Evolutionary conservation across 2,329 filamentous ascomycete species (phyloP).

Genomic region (Penicillium sp.): DNA sequence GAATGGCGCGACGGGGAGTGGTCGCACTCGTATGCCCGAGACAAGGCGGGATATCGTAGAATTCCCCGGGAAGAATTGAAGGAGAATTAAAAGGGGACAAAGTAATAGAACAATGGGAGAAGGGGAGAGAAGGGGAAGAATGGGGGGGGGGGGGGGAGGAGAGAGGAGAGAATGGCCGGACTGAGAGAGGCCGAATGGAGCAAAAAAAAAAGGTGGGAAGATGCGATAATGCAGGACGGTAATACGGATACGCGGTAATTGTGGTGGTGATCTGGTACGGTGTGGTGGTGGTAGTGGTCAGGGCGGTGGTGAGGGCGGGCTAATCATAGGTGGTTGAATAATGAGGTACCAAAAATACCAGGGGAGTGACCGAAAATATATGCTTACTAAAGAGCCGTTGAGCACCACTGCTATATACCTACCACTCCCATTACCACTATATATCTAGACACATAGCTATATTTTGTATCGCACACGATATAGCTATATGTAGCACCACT

Average conservation of each 20-base stretch:
- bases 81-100: constrained; percentile 21
- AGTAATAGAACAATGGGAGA: constrained; percentile 19
- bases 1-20: constrained; percentile 20
- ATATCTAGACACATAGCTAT: no score
- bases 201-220: constrained; percentile 33
- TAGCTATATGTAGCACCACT: no score
- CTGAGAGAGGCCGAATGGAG: constrained; percentile 3
- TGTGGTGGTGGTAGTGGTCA: background rate
- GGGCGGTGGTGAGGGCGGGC: no score
- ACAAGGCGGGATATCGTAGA: constrained; percentile 8
- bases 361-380: no score
- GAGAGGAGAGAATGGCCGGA: background rate
- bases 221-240: constrained; percentile 20
- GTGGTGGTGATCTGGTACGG: no score
- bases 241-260: constrained; percentile 25
- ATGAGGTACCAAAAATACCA: no score
- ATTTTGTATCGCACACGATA: no score
- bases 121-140: constrained; percentile 12
- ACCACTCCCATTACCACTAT: no score
- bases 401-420: no score
- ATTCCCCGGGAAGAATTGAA: constrained; percentile 15
- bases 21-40: constrained; percentile 15
- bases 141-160: constrained; percentile 1
- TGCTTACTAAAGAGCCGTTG: no score
- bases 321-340: no score